phyloP scores from a whole-genome alignment of 495 filamentous ascomycete species.

The Aspergillus sparsus region DNA sequence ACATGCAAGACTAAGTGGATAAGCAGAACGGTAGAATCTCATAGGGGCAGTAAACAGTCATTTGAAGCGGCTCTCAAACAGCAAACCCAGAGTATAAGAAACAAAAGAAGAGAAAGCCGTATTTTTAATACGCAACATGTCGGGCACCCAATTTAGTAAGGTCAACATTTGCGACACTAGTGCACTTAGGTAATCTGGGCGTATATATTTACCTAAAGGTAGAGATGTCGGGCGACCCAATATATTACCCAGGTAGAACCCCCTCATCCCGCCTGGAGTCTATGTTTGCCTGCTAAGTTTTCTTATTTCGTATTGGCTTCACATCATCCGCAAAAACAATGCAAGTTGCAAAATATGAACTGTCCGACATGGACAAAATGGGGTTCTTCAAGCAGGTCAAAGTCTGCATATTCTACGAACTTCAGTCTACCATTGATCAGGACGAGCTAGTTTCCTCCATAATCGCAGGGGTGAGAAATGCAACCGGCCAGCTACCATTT shows the following conservation, averaged over 20 bases:
- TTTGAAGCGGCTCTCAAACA: too few relatives aligned
- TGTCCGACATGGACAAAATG: slow-evolving; percentile 29
- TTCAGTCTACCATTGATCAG: slow-evolving; percentile 10
- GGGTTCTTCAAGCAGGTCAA: slow-evolving; percentile 24
- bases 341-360: slow-evolving; percentile 20
- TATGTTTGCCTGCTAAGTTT: not conserved
- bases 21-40: too few relatives aligned
- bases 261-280: too few relatives aligned
- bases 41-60: too few relatives aligned
- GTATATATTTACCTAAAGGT: not conserved
- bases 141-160: not conserved
- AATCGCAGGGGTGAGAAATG: slow-evolving; percentile 26
- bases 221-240: not conserved
- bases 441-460: slow-evolving; percentile 22
- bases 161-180: not conserved
- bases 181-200: not conserved
- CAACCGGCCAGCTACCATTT: slow-evolving; percentile 26
- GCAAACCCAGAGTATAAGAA: too few relatives aligned
- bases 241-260: too few relatives aligned
- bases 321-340: not conserved
- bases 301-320: not conserved
- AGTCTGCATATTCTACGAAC: slow-evolving; percentile 27
- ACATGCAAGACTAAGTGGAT: too few relatives aligned
- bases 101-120: too few relatives aligned
- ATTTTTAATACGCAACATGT: not conserved